Conservation (phyloP, 345 rosid species). For the Populus nigra region DNA sequence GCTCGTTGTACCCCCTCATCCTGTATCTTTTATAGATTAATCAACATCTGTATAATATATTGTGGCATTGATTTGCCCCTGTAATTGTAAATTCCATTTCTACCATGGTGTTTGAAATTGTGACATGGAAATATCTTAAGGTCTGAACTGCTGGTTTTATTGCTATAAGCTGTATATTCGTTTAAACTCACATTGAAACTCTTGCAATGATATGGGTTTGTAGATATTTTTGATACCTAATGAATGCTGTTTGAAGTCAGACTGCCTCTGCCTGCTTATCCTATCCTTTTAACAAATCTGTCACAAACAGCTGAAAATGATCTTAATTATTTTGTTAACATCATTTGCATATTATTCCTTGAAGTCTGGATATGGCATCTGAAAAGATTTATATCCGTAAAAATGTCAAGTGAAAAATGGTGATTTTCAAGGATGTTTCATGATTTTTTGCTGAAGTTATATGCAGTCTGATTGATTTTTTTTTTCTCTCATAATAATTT, state of each 20-base stretch:
- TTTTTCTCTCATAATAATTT: neutral
- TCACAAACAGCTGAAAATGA: neutral
- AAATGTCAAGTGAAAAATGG: neutral
- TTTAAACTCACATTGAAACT: neutral
- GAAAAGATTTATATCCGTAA: neutral
- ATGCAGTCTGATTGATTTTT: neutral
- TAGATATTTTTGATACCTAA: neutral
- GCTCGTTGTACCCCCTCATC: neutral
- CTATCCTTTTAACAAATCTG: neutral
- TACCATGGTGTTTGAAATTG: neutral
- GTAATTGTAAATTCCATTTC: neutral
- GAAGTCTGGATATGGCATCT: neutral
- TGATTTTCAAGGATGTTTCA: neutral
- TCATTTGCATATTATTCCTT: neutral
- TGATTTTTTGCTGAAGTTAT: neutral
- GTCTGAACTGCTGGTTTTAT: neutral
- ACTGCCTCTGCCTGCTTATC: neutral
- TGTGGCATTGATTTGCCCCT: neutral
- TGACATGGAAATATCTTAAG: neutral
- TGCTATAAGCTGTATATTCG: neutral
- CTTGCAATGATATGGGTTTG: neutral
- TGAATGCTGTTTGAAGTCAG: neutral
- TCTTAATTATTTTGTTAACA: neutral
- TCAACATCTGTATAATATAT: too few species aligned
- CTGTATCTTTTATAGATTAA: neutral